phyloP scores from a whole-genome alignment of 2,329 filamentous ascomycete species.

The Fusarium neocosmosporiellum region DNA sequence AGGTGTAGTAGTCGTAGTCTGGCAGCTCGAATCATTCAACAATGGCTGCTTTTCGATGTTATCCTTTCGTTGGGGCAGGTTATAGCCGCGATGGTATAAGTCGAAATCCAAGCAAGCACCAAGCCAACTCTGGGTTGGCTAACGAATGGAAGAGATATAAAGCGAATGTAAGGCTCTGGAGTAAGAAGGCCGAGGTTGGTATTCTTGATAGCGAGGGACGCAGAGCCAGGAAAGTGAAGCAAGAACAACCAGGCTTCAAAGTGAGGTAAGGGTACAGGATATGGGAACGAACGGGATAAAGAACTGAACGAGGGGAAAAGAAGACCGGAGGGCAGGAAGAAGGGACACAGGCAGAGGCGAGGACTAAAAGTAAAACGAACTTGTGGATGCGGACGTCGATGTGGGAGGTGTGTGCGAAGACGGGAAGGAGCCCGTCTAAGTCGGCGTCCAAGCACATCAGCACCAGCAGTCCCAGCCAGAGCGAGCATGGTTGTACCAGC shows the following conservation, averaged over 20 bases:
- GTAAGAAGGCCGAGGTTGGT: constrained; percentile 2
- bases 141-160: constrained; percentile 30
- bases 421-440: constrained; percentile 16
- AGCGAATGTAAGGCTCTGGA: constrained; percentile 36
- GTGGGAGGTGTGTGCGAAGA: constrained; percentile 24
- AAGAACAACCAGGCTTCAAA: constrained; percentile 16
- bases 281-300: constrained; percentile 31
- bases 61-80: not conserved
- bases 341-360: constrained; percentile 28
- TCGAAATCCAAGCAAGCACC: constrained; percentile 2
- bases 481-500: constrained; percentile 11
- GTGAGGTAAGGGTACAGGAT: constrained; percentile 20
- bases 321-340: constrained; percentile 12
- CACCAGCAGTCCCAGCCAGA: constrained; percentile 1
- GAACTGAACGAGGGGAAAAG: constrained; percentile 28
- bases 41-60: constrained; percentile 7
- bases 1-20: not conserved
- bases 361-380: constrained; percentile 39
- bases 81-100: constrained; percentile 18
- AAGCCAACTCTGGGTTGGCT: constrained; percentile 17
- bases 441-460: constrained; percentile 20
- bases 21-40: not conserved
- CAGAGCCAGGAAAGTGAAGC: constrained; percentile 18
- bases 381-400: constrained; percentile 35
- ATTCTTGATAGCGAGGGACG: constrained; percentile 29